Percentiles rank a stretch among this genome's conserved stretches.
phyloP scores from a whole-genome alignment of 1,284 basidiomycete species.

The Xerocomus amazonicus region DNA sequence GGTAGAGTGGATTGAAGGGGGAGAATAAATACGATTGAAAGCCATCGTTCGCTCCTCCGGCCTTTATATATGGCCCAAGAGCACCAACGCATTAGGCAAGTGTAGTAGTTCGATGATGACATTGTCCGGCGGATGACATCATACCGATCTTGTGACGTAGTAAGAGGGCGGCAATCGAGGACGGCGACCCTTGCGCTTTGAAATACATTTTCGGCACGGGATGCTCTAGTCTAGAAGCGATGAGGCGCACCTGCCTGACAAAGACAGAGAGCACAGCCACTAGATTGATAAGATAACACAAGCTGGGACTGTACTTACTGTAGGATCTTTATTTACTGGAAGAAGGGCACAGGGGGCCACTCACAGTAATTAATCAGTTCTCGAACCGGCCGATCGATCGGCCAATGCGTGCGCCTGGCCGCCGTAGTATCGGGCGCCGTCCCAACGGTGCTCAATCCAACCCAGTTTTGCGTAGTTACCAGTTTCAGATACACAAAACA shows the following conservation, averaged over 20 bases:
- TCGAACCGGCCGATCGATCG: too few species aligned
- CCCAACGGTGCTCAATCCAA: not conserved
- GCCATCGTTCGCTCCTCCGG: not conserved
- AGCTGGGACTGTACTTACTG: not conserved
- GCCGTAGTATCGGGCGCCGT: not conserved
- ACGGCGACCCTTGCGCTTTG: not conserved
- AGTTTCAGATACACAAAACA: conserved; percentile 3
- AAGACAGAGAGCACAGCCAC: not conserved
- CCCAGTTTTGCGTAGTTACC: not conserved
- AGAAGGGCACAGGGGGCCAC: too few species aligned
- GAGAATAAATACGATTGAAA: conserved; percentile 6
- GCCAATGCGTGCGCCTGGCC: not conserved
- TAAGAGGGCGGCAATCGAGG: conserved; percentile 10
- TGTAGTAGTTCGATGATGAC: conserved; percentile 24
- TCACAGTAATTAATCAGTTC: not conserved
- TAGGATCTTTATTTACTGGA: too few species aligned
- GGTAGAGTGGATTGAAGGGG: not conserved
- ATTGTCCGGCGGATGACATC: conserved; percentile 28
- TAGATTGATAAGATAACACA: not conserved
- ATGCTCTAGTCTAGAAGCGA: too few species aligned
- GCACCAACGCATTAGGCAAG: conserved; percentile 31
- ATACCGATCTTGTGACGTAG: conserved; percentile 27
- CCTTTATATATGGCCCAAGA: conserved; percentile 28
- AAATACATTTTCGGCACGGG: conserved; percentile 4
- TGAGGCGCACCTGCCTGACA: not conserved